Conservation (phyloP, 371 early-diverging fungal species). For the Rhizopus microsporus region DNA sequence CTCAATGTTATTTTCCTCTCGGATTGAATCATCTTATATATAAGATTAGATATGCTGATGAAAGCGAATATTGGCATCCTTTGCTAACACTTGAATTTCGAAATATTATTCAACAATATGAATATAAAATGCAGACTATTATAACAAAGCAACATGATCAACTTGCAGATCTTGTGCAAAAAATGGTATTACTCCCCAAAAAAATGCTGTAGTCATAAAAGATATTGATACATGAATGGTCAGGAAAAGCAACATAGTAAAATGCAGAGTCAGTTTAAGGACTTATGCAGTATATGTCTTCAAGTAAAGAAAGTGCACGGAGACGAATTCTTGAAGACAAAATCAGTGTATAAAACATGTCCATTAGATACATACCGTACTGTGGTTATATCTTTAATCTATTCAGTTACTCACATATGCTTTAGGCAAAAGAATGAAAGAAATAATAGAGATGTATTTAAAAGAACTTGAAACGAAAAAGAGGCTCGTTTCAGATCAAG, state of each 20-base stretch:
- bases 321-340: conserved; percentile 13
- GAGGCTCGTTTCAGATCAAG: conserved; percentile 21
- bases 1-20: not conserved
- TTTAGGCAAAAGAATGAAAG: conserved; percentile 19
- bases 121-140: conserved; percentile 30
- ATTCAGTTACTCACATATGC: not conserved
- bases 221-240: not conserved
- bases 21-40: not conserved
- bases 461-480: conserved; percentile 29
- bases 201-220: not conserved
- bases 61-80: conserved; percentile 51
- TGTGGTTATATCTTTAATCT: not conserved
- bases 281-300: conserved; percentile 24
- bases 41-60: conserved; percentile 41
- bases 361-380: conserved; percentile 31
- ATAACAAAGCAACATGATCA: conserved; percentile 26
- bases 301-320: conserved; percentile 17
- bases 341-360: conserved; percentile 40
- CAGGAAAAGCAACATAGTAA: conserved; percentile 41
- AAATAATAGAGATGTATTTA: conserved; percentile 36
- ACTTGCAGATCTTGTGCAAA: conserved; percentile 23
- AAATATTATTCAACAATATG: conserved; percentile 33
- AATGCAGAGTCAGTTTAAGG: conserved; percentile 30
- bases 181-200: conserved; percentile 27
- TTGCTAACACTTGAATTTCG: conserved; percentile 28